phyloP scores from a whole-genome alignment of 2,329 filamentous ascomycete genomes.

The Cytospora schulzeri region DNA sequence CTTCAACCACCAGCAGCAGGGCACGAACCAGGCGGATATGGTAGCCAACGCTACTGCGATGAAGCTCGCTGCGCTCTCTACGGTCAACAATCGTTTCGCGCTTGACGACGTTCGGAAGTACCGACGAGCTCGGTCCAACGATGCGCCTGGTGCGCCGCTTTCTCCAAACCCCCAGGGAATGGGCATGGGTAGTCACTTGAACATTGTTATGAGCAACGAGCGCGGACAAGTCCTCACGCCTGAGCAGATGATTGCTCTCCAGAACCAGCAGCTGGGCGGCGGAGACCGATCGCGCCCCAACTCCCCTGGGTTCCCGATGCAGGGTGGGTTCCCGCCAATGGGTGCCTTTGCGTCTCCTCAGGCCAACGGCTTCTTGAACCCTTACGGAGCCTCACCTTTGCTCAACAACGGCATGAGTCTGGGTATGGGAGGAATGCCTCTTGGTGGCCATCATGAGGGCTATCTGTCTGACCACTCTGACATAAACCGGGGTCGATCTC shows the following conservation, averaged over 20 bases:
- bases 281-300: constrained; percentile 81
- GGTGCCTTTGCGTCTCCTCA: constrained; percentile 84
- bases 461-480: constrained; percentile 95
- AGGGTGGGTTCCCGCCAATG: constrained; percentile 57
- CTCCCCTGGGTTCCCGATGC: constrained; percentile 75
- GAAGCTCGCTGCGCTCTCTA: constrained; percentile 95
- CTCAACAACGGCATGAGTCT: constrained; percentile 71
- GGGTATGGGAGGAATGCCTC: constrained; percentile 71
- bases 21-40: constrained; percentile 85
- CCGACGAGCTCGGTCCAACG: constrained; percentile 85
- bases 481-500: constrained; percentile 85
- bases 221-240: constrained; percentile 83
- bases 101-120: constrained; percentile 97
- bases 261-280: constrained; percentile 59
- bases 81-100: constrained; percentile 96
- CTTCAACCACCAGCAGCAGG: constrained; percentile 69
- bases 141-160: constrained; percentile 65
- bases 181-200: constrained; percentile 55
- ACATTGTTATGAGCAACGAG: constrained; percentile 93
- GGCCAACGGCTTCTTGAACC: constrained; percentile 90
- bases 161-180: constrained; percentile 66
- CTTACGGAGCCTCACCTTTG: constrained; percentile 74
- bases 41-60: constrained; percentile 98
- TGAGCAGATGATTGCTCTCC: constrained; percentile 81
- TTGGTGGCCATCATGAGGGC: constrained; percentile 72